phyloP scores from a whole-genome alignment of 1,284 basidiomycete species.

The Pseudozyma thailandica region DNA sequence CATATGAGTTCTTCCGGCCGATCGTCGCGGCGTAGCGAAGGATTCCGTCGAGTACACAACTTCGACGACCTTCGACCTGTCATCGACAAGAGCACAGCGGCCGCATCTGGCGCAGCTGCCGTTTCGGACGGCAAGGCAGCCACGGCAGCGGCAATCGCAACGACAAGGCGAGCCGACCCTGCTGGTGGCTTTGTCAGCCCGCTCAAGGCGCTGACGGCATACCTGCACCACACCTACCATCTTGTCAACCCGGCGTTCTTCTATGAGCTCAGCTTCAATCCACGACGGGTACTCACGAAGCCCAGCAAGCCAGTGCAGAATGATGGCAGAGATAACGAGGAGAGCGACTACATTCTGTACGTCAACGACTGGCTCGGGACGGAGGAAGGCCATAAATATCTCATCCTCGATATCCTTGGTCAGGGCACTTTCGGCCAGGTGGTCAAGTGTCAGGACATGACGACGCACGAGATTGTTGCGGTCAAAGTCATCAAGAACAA shows the following conservation, averaged over 20 bases:
- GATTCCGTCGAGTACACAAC: constrained; percentile 61
- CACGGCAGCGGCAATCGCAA: constrained; percentile 43
- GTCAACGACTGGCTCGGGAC: constrained; percentile 67
- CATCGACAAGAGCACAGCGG: constrained; percentile 48
- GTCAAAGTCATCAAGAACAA: constrained; percentile 99
- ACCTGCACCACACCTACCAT: constrained; percentile 68
- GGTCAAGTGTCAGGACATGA: constrained; percentile 99
- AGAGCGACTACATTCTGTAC: constrained; percentile 67
- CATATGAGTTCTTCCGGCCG: constrained; percentile 17
- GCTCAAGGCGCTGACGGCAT: constrained; percentile 66
- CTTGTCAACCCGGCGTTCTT: constrained; percentile 67
- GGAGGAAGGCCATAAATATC: constrained; percentile 76
- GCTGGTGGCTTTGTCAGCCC: constrained; percentile 65
- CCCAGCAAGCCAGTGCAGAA: constrained; percentile 67
- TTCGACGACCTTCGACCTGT: constrained; percentile 59
- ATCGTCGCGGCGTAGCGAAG: constrained; percentile 43
- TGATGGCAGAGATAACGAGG: constrained; percentile 67
- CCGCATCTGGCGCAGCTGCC: constrained; percentile 44
- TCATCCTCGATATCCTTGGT: constrained; percentile 96
- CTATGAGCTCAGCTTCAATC: constrained; percentile 68
- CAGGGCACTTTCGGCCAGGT: constrained; percentile 99
- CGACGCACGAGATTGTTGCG: constrained; percentile 96
- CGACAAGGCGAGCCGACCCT: constrained; percentile 60
- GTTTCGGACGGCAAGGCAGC: constrained; percentile 48
- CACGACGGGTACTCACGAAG: constrained; percentile 65